Evolutionary conservation across 306 rosid species (phyloP).

Genomic region (Glycine soja): DNA sequence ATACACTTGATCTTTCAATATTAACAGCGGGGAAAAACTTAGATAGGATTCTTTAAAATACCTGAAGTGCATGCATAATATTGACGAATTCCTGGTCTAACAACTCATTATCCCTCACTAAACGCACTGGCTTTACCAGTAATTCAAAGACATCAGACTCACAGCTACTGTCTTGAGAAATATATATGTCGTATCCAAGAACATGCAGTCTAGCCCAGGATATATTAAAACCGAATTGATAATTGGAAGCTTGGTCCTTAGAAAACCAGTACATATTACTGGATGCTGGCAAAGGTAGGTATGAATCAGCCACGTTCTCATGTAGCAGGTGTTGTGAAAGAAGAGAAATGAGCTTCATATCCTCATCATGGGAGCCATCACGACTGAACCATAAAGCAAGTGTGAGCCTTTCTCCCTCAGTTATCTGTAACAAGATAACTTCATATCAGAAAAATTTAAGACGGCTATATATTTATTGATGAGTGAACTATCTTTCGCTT

Average conservation of each 20-base stretch:
- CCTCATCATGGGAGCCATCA: constrained; percentile 86
- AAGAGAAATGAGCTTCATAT: constrained; percentile 74
- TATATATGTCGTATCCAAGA: constrained; percentile 69
- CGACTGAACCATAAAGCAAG: constrained; percentile 94
- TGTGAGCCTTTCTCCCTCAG: constrained; percentile 89
- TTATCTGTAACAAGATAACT: constrained; percentile 64
- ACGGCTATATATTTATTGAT: constrained; percentile 26
- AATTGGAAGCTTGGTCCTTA: constrained; percentile 57
- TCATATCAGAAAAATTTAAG: constrained; percentile 47
- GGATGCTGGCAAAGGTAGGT: constrained; percentile 81
- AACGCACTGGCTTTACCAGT: constrained; percentile 54
- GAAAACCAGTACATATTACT: constrained; percentile 90
- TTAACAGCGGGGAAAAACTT: neutral
- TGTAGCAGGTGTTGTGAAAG: constrained; percentile 63
- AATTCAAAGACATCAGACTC: constrained; percentile 61
- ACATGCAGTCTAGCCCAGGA: constrained; percentile 85
- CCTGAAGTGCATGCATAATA: constrained; percentile 97
- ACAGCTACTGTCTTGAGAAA: constrained; percentile 51
- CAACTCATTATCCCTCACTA: constrained; percentile 67
- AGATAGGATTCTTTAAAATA: constrained; percentile 40
- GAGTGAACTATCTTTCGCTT: constrained; percentile 7
- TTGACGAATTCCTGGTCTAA: constrained; percentile 68
- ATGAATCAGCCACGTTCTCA: constrained; percentile 50
- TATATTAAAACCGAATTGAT: constrained; percentile 69
- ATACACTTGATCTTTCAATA: constrained; percentile 9